Percentiles rank a stretch among this genome's conserved stretches.
Evolutionary conservation across 495 filamentous ascomycete genomes (phyloP).

Genomic region (Talaromyces trachyspermus): DNA sequence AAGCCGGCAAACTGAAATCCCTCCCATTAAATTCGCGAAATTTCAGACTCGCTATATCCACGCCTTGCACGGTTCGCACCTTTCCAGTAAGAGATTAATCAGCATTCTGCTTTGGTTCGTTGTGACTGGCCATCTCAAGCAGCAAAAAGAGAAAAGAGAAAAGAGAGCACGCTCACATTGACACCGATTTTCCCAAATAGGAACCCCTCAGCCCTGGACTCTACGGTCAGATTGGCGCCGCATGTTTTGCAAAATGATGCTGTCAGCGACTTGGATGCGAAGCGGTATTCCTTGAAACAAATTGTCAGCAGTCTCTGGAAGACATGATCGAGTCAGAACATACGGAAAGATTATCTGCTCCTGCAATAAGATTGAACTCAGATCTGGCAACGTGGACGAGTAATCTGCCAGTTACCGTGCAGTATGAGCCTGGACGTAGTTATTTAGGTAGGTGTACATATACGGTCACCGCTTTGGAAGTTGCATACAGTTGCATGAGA

Average conservation of each 20-base stretch:
- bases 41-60: not conserved
- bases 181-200: not conserved
- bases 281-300: not conserved
- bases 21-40: not conserved
- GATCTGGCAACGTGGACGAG: not conserved
- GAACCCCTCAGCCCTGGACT: not conserved
- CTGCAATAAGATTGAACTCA: not conserved
- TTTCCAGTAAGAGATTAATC: not conserved
- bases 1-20: not conserved
- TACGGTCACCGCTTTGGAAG: not conserved
- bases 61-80: not conserved
- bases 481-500: slow-evolving; percentile 3
- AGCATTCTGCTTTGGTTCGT: not conserved
- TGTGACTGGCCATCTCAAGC: not conserved
- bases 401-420: not conserved
- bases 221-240: not conserved
- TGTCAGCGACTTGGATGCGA: not conserved
- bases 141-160: not conserved
- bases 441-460: not conserved
- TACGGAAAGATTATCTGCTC: not conserved
- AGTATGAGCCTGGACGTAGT: not conserved
- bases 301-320: no score
- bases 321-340: not conserved
- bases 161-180: not conserved
- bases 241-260: not conserved